Percentiles rank a stretch among this genome's conserved stretches.
Conservation (phyloP, 2,329 filamentous ascomycete species). For the Penicillium digitatum region DNA sequence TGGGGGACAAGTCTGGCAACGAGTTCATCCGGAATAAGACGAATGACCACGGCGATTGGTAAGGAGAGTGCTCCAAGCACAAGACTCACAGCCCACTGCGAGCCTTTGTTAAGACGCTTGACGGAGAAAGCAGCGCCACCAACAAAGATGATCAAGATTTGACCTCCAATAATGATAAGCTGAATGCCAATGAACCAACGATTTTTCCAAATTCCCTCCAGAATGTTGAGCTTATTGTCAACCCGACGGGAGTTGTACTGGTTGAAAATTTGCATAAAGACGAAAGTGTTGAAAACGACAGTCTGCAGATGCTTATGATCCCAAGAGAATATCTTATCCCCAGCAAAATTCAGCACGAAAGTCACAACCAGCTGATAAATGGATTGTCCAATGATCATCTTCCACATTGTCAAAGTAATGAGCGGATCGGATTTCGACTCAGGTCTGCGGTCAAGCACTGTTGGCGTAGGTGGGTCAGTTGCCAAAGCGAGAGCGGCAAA, state of each 20-base stretch:
- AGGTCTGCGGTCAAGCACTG: slow-evolving; percentile 54
- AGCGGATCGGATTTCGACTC: slow-evolving; percentile 46
- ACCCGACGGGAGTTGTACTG: slow-evolving; percentile 48
- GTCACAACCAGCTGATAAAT: slow-evolving; percentile 44
- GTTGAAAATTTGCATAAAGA: slow-evolving; percentile 51
- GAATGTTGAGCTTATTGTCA: slow-evolving; percentile 44
- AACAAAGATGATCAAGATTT: slow-evolving; percentile 68
- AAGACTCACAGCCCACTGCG: slow-evolving; percentile 67
- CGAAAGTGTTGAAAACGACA: slow-evolving; percentile 46
- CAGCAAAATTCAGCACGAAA: slow-evolving; percentile 46
- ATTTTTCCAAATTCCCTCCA: slow-evolving; percentile 43
- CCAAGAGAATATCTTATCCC: slow-evolving; percentile 34
- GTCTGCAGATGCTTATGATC: slow-evolving; percentile 32
- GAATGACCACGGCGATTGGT: slow-evolving; percentile 60
- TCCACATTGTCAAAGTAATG: slow-evolving; percentile 47
- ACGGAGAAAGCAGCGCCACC: slow-evolving; percentile 66
- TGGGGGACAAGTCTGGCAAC: slow-evolving; percentile 44
- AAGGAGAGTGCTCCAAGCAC: slow-evolving; percentile 64
- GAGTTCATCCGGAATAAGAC: slow-evolving; percentile 58
- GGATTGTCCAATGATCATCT: slow-evolving; percentile 45
- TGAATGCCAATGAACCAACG: slow-evolving; percentile 58
- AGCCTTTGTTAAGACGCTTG: slow-evolving; percentile 53
- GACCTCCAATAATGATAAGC: slow-evolving; percentile 63
- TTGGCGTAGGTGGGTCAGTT: slow-evolving; percentile 58
- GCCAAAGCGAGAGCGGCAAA: slow-evolving; percentile 63